Evolutionary conservation across 495 filamentous ascomycete species (phyloP).

Genomic region (Penicillium salamii): DNA sequence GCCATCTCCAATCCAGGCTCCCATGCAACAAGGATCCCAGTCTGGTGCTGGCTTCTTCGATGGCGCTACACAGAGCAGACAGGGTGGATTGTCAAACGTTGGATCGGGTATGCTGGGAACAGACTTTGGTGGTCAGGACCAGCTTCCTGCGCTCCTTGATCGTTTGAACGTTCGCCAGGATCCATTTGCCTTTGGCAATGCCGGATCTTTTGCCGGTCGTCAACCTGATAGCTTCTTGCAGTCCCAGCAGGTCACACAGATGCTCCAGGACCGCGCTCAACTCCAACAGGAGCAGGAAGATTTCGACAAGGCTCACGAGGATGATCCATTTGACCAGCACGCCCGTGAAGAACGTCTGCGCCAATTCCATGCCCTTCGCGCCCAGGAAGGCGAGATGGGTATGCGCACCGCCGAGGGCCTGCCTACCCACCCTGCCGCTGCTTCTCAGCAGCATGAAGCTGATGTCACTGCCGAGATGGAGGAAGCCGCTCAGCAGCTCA

Average conservation of each 20-base stretch:
- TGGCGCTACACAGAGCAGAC: conserved; percentile 37
- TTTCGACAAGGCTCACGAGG: conserved; percentile 48
- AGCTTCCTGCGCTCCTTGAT: conserved; percentile 58
- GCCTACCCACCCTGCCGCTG: conserved; percentile 38
- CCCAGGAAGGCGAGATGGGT: conserved; percentile 49
- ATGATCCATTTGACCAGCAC: conserved; percentile 50
- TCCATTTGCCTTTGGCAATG: conserved; percentile 50
- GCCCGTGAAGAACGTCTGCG: conserved; percentile 57
- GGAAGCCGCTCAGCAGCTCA: conserved; percentile 13
- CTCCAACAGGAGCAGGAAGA: conserved; percentile 64
- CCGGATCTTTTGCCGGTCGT: conserved; percentile 49
- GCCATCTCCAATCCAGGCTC: conserved; percentile 69
- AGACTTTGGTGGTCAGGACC: conserved; percentile 54
- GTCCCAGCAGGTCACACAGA: conserved; percentile 55
- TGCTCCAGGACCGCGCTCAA: conserved; percentile 59
- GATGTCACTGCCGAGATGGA: conserved; percentile 24
- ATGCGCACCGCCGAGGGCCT: conserved; percentile 42
- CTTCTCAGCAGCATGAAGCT: conserved; percentile 21
- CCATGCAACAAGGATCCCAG: conserved; percentile 50
- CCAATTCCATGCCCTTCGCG: conserved; percentile 60
- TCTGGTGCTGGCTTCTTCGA: conserved; percentile 72
- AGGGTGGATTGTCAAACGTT: conserved; percentile 36
- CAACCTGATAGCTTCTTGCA: conserved; percentile 53
- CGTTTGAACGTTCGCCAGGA: conserved; percentile 55
- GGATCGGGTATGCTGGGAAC: conserved; percentile 53